A percentile compares a stretch with the other conserved stretches of the same genome.
Conservation (phyloP, 495 filamentous ascomycete species). For the Jackrogersella multiformis region DNA sequence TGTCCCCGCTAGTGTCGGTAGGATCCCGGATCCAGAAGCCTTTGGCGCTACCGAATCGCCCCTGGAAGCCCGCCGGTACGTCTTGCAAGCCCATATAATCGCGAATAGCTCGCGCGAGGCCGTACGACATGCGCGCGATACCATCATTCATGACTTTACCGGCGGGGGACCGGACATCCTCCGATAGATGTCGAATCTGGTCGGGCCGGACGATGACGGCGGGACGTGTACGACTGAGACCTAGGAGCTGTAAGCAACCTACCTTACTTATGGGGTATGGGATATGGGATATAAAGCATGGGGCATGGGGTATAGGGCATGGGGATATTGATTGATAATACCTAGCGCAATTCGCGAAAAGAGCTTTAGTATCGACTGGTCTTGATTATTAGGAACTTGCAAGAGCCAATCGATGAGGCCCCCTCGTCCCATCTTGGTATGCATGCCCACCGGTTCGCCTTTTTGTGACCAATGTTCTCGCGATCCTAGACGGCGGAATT, state of each 20-base stretch:
- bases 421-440: slow-evolving; percentile 43
- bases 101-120: slow-evolving; percentile 67
- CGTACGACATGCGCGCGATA: slow-evolving; percentile 74
- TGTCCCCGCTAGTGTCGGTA: slow-evolving; percentile 49
- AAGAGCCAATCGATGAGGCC: slow-evolving; percentile 57
- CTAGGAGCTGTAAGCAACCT: slow-evolving; percentile 25
- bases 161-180: slow-evolving; percentile 50
- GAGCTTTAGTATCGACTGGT: slow-evolving; percentile 49
- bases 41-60: slow-evolving; percentile 83
- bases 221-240: slow-evolving; percentile 55
- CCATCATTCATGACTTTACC: slow-evolving; percentile 81
- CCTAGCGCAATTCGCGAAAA: slow-evolving; percentile 57
- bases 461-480: slow-evolving; percentile 39
- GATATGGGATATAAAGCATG: no score
- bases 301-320: not conserved
- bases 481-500: slow-evolving; percentile 37
- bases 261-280: no score
- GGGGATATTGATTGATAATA: slow-evolving; percentile 13
- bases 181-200: slow-evolving; percentile 47
- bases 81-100: slow-evolving; percentile 65
- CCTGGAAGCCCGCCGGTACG: slow-evolving; percentile 81
- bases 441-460: slow-evolving; percentile 41
- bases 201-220: slow-evolving; percentile 47
- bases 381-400: slow-evolving; percentile 48
- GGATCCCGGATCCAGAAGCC: slow-evolving; percentile 86